Percentiles rank a stretch among this genome's conserved stretches.
Conservation (phyloP, 805 yeast genomes). For the Zygoascus biomembranicola region DNA sequence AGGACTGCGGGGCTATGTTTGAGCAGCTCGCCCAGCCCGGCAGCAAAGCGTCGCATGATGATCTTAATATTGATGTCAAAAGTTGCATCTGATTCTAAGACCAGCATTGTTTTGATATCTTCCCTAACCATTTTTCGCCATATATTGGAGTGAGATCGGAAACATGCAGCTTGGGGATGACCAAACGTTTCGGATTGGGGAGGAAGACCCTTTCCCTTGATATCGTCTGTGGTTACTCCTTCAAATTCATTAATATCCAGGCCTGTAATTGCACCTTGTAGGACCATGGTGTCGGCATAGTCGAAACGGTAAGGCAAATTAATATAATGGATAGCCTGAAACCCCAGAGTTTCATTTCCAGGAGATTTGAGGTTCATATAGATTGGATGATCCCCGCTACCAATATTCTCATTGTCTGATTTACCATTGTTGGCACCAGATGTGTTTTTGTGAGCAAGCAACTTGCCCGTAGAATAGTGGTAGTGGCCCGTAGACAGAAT, state of each 20-base stretch:
- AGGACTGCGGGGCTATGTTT: background rate
- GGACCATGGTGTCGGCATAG: conserved; percentile 7
- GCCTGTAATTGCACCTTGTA: conserved; percentile 4
- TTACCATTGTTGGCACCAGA: background rate
- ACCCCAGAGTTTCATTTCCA: conserved; percentile 11
- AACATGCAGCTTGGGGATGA: conserved; percentile 3
- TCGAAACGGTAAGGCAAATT: conserved; percentile 9
- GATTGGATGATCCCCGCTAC: background rate
- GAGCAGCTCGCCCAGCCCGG: conserved; percentile 7
- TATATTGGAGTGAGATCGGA: conserved; percentile 11
- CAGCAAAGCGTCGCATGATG: conserved; percentile 2
- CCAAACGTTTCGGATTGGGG: conserved; percentile 2
- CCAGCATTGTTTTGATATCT: conserved; percentile 3
- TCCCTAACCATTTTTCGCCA: conserved; percentile 10
- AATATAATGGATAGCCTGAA: conserved; percentile 5
- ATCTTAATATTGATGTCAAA: conserved; percentile 9
- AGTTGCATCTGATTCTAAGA: conserved; percentile 12
- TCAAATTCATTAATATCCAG: background rate
- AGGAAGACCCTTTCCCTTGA: conserved; percentile 5
- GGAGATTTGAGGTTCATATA: background rate
- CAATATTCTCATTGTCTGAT: background rate
- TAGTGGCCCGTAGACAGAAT: background rate
- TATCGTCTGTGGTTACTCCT: conserved; percentile 1
- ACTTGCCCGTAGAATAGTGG: background rate
- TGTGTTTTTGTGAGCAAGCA: background rate